Evolutionary conservation across 225 moss, liverwort and hornwort species (phyloP), one percentile per base, ranked within the genome.

Genomic region (Antitrichia curtipendula): DNA sequence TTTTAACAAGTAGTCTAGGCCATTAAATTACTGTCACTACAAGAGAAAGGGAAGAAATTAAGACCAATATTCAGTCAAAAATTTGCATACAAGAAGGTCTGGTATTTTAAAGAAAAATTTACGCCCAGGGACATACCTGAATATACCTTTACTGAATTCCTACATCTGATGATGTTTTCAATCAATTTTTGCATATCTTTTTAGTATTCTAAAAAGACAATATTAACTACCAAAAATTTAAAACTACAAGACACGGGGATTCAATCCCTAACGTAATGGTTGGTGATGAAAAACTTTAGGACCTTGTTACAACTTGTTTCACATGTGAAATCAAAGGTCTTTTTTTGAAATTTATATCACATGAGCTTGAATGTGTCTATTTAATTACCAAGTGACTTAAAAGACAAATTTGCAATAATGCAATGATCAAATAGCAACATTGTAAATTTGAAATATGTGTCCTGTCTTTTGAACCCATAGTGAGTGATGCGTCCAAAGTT

Each of bases 81-180:
- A 9, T n/a, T 24, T 76, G 54, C n/a, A n/a, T 54, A 16, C 1
- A 9, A 15, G 13, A 75, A 52, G 23, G 6, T 76, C 0, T 23
- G 1, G 9, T 54, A 6, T 53, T 50, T n/a, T n/a, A n/a, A 15
- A 23, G 13, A 6, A 22, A 31, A 50, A 52, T 11, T 13, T 22
- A 34, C 0, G 0, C 6, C 2, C 22, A 8, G n/a, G 5, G 1
- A 75, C 5, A 22, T 50, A 34, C 22, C 2, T 22, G 0, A 29
- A 73, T 29, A 47, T 11, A 13, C 2, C 7, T 32, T 7, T 21
- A 13, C 0, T 2, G 0, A 22, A 53, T 22, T 75, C 8, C 14
- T 76, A 36, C 6, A 53, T 52, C 7, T n/a, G n/a, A 23, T 23
- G 6, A 0, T 2, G 23, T 23, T 36, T 14, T 53, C 12, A 31